Conservation (phyloP, 345 rosid species). For the Angophora floribunda region DNA sequence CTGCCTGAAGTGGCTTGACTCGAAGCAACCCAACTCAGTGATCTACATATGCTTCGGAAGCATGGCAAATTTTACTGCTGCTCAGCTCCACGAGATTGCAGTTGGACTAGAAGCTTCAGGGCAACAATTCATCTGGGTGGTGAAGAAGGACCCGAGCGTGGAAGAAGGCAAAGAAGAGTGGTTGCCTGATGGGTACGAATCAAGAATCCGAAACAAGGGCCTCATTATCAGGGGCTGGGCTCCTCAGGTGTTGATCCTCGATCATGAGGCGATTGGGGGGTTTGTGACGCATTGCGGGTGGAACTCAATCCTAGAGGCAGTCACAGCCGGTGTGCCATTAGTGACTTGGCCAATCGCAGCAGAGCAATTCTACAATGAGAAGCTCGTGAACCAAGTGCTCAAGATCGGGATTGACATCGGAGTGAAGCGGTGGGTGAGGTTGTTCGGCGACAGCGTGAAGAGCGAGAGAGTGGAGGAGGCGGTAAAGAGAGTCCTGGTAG, state of each 20-base stretch:
- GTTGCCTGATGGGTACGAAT: constrained; percentile 39
- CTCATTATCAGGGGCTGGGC: constrained; percentile 39
- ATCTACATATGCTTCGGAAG: constrained; percentile 51
- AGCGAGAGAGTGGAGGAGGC: constrained; percentile 17
- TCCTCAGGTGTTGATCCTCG: constrained; percentile 24
- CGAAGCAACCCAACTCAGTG: constrained; percentile 34
- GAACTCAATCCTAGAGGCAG: constrained; percentile 21
- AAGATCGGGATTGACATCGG: constrained; percentile 13
- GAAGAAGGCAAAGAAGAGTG: constrained; percentile 27
- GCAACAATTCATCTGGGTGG: constrained; percentile 46
- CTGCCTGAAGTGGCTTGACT: constrained; percentile 46
- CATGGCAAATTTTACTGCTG: constrained; percentile 4
- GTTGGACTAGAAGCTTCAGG: constrained; percentile 40
- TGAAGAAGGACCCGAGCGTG: constrained; percentile 6
- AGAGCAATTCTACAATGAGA: constrained; percentile 32
- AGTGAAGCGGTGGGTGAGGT: background rate
- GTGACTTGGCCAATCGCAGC: constrained; percentile 24
- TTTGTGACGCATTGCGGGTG: constrained; percentile 37
- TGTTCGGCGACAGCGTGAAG: background rate
- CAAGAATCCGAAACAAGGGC: constrained; percentile 21
- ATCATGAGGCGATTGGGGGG: constrained; percentile 20
- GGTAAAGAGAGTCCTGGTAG: constrained; percentile 9
- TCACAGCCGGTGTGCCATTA: constrained; percentile 26
- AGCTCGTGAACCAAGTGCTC: constrained; percentile 12
- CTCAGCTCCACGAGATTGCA: constrained; percentile 35